phyloP scores from a whole-genome alignment of 495 filamentous ascomycete species.

The Chaetomium fimeti region DNA sequence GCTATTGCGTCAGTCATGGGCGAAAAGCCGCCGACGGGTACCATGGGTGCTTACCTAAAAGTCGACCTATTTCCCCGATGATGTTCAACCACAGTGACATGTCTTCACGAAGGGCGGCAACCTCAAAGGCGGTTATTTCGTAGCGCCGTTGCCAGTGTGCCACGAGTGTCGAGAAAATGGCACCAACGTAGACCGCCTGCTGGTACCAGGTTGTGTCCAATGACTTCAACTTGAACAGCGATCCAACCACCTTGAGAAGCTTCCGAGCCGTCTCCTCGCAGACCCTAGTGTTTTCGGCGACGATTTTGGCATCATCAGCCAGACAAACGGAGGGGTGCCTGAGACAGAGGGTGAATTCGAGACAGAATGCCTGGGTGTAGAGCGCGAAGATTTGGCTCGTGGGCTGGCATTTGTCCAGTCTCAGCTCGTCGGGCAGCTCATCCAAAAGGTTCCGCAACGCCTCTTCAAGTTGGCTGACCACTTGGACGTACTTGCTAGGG shows the following conservation, averaged over 20 bases:
- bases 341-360: conserved; percentile 54
- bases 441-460: conserved; percentile 56
- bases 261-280: conserved; percentile 65
- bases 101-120: conserved; percentile 58
- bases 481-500: conserved; percentile 58
- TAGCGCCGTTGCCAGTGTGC: conserved; percentile 64
- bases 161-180: conserved; percentile 70
- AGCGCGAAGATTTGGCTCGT: conserved; percentile 54
- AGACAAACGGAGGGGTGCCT: conserved; percentile 71
- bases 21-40: no score
- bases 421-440: conserved; percentile 55
- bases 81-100: conserved; percentile 69
- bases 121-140: conserved; percentile 53
- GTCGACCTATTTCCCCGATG: conserved; percentile 60
- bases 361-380: conserved; percentile 47
- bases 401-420: conserved; percentile 47
- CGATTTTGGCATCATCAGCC: conserved; percentile 58
- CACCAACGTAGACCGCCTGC: conserved; percentile 65
- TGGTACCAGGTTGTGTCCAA: conserved; percentile 84
- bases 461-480: conserved; percentile 60
- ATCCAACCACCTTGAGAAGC: conserved; percentile 59
- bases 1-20: background rate
- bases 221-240: conserved; percentile 60
- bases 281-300: conserved; percentile 62
- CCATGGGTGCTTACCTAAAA: conserved; percentile 55